Percentiles rank a stretch among this genome's conserved stretches.
Conservation (phyloP, 768 basidiomycete species). For the Lyophyllum decastes region DNA sequence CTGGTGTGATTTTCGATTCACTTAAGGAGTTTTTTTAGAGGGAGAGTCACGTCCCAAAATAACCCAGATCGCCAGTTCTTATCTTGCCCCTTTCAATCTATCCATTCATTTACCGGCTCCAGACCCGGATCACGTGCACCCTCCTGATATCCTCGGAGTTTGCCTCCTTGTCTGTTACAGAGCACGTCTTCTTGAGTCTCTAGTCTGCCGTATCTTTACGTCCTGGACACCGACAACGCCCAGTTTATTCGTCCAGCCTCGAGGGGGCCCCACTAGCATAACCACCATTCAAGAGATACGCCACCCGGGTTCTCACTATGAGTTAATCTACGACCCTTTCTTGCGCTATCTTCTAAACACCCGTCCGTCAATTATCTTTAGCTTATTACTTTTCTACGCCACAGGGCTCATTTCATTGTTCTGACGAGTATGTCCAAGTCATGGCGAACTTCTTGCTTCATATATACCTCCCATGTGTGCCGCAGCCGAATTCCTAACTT, state of each 20-base stretch:
- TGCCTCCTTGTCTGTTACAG: no score
- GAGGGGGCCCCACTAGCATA: no score
- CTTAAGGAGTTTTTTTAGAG: conserved; percentile 4
- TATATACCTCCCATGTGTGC: background rate
- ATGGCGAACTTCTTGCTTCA: background rate
- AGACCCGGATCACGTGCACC: conserved; percentile 1
- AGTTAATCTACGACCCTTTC: background rate
- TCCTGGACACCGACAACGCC: background rate
- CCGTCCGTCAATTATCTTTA: background rate
- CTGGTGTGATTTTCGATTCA: background rate
- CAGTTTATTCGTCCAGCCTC: no score
- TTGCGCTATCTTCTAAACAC: background rate
- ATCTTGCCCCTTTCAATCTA: conserved; percentile 15
- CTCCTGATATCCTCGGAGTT: background rate
- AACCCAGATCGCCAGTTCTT: background rate
- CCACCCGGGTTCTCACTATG: background rate
- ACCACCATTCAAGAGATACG: no score
- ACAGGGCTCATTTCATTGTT: background rate
- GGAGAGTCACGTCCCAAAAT: background rate
- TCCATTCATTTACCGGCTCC: background rate
- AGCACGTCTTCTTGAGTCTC: background rate
- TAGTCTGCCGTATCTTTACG: background rate
- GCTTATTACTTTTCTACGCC: conserved; percentile 6
- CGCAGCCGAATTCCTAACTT: background rate
- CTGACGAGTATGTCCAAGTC: background rate